A percentile compares a stretch with the other conserved stretches of the same genome.
Evolutionary conservation across 2,329 filamentous ascomycete species (phyloP).

Genomic region (Trichophyton rubrum): DNA sequence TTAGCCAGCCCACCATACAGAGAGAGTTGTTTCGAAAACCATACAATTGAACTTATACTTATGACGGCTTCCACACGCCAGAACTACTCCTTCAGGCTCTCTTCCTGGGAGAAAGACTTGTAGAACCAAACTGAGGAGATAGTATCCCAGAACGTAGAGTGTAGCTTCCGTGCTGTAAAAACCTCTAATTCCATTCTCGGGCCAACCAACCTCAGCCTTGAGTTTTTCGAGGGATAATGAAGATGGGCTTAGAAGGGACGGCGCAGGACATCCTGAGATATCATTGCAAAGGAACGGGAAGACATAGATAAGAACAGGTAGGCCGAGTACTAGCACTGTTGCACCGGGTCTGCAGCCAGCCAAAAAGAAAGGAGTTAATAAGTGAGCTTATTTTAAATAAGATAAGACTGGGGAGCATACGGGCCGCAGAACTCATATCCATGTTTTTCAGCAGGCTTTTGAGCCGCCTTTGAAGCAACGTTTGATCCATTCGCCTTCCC

Average conservation of each 20-base stretch:
- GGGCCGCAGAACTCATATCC: conserved; percentile 38
- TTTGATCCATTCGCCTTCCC: neutral
- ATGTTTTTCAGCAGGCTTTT: neutral
- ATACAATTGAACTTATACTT: conserved; percentile 72
- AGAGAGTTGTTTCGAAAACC: conserved; percentile 10
- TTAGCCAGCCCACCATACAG: conserved; percentile 12
- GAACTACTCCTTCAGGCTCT: conserved; percentile 55
- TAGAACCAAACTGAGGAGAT: conserved; percentile 59
- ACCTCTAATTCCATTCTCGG: conserved; percentile 53
- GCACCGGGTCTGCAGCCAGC: conserved; percentile 1
- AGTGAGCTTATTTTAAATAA: conserved; percentile 10
- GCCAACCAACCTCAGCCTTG: conserved; percentile 74
- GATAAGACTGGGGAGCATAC: conserved; percentile 20
- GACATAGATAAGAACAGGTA: conserved; percentile 66
- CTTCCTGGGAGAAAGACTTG: conserved; percentile 65
- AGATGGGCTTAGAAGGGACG: conserved; percentile 61
- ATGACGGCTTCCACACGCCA: conserved; percentile 59
- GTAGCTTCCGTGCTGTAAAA: conserved; percentile 58
- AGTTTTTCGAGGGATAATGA: conserved; percentile 58
- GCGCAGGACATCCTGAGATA: conserved; percentile 76
- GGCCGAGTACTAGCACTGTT: conserved; percentile 61
- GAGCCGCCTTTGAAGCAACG: neutral
- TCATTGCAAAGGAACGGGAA: conserved; percentile 86
- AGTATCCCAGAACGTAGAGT: conserved; percentile 61
- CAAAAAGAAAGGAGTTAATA: neutral